Conservation (phyloP, 768 basidiomycete species). For the Podaxis sp. region DNA sequence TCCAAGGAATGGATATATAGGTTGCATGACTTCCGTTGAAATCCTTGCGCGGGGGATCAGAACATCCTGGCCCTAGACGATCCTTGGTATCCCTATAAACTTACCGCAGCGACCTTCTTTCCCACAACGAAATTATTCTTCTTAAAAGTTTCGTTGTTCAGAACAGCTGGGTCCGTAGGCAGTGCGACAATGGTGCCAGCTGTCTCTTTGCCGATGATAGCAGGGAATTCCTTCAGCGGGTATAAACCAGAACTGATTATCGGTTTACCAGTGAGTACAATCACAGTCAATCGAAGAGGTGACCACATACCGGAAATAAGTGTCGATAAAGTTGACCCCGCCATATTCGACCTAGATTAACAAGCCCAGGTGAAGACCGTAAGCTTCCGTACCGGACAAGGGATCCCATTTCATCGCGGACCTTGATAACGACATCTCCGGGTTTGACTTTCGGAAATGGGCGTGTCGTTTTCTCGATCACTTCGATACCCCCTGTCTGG, state of each 20-base stretch:
- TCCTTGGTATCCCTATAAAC: slow-evolving; percentile 17
- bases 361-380: background rate
- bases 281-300: background rate
- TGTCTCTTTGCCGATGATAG: slow-evolving; percentile 71
- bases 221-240: slow-evolving; percentile 51
- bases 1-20: slow-evolving; percentile 66
- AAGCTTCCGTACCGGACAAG: background rate
- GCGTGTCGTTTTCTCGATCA: slow-evolving; percentile 61
- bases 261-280: background rate
- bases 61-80: background rate
- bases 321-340: slow-evolving; percentile 87
- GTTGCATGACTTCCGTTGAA: slow-evolving; percentile 57
- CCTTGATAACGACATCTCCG: slow-evolving; percentile 54
- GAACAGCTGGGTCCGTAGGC: slow-evolving; percentile 59
- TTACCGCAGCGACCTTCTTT: slow-evolving; percentile 66
- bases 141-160: slow-evolving; percentile 60
- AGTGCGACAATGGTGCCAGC: slow-evolving; percentile 73
- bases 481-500: slow-evolving; percentile 70
- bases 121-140: slow-evolving; percentile 63
- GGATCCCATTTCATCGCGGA: slow-evolving; percentile 10
- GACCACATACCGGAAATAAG: slow-evolving; percentile 61
- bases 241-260: slow-evolving; percentile 57
- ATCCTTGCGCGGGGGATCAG: slow-evolving; percentile 28
- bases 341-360: slow-evolving; percentile 56
- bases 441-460: slow-evolving; percentile 63